Conservation (phyloP, 441 rosid species). For the Gossypium gossypioides region DNA sequence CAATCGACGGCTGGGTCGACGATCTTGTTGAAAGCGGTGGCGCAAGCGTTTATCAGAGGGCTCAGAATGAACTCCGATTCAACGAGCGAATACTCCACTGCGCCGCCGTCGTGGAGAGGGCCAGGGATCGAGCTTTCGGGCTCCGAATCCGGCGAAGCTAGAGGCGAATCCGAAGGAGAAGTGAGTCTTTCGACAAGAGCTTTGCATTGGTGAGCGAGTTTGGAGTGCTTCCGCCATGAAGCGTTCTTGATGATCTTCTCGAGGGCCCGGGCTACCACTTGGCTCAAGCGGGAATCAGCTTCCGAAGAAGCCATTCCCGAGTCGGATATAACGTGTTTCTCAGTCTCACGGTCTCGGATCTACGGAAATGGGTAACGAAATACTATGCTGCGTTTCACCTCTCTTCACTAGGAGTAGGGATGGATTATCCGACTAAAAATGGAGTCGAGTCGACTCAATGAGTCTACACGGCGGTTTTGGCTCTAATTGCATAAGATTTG, state of each 20-base stretch:
- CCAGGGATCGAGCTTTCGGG: conserved; percentile 58
- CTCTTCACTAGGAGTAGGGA: background rate
- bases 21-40: conserved; percentile 70
- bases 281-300: conserved; percentile 92
- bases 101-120: conserved; percentile 72
- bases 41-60: conserved; percentile 71
- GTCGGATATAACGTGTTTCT: conserved; percentile 26
- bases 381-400: background rate
- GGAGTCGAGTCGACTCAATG: conserved; percentile 17
- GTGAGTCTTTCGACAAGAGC: conserved; percentile 55
- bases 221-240: conserved; percentile 97
- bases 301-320: conserved; percentile 99
- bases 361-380: conserved; percentile 16
- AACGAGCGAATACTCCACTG: conserved; percentile 56
- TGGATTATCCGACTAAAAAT: conserved; percentile 10
- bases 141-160: conserved; percentile 44
- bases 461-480: conserved; percentile 12
- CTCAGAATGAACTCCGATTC: conserved; percentile 72
- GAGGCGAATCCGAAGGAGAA: conserved; percentile 30
- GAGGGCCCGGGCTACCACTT: conserved; percentile 62
- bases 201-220: conserved; percentile 85
- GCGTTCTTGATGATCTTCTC: conserved; percentile 83
- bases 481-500: conserved; percentile 18
- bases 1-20: conserved; percentile 84
- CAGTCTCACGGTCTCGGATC: conserved; percentile 42